Conservation (phyloP, 1,284 basidiomycete genomes). For the Blastosporella zonata region DNA sequence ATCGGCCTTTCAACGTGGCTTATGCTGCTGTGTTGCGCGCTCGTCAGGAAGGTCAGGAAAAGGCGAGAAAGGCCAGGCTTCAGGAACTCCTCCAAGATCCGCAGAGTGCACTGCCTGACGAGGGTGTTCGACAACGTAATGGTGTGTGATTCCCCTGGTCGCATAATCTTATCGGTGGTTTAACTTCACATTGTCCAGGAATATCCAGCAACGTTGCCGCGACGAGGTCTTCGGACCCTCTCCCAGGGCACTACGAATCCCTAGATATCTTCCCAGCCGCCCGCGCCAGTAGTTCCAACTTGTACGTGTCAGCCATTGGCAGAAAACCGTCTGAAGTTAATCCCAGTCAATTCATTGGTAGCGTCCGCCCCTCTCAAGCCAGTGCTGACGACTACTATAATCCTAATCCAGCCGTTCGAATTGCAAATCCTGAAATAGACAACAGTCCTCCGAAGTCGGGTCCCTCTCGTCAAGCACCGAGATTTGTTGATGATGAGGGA, state of each 20-base stretch:
- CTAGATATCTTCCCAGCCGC: constrained; percentile 11
- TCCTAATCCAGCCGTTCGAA: constrained; percentile 27
- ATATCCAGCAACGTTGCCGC: constrained; percentile 11
- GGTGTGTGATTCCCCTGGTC: constrained; percentile 25
- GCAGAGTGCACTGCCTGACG: constrained; percentile 30
- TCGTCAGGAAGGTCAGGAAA: constrained; percentile 43
- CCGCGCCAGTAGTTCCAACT: constrained; percentile 4
- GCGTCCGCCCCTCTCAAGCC: constrained; percentile 6
- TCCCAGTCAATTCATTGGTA: constrained; percentile 2
- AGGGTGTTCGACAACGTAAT: constrained; percentile 37
- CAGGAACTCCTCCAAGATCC: constrained; percentile 28
- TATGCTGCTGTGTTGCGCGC: constrained; percentile 62
- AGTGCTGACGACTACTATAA: constrained; percentile 34
- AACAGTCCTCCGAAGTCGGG: constrained; percentile 20
- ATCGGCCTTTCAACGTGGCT: constrained; percentile 79
- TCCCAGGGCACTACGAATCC: constrained; percentile 25
- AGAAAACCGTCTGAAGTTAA: neutral
- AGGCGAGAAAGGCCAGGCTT: constrained; percentile 32
- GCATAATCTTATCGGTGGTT: constrained; percentile 8
- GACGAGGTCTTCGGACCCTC: constrained; percentile 9
- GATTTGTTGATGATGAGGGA: constrained; percentile 23
- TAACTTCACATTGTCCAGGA: constrained; percentile 10
- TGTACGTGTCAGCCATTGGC: constrained; percentile 8
- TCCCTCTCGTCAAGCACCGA: constrained; percentile 25
- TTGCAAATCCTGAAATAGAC: constrained; percentile 21